phyloP scores from a whole-genome alignment of 1,139 yeast genomes.

The Geotrichum fermentans region DNA sequence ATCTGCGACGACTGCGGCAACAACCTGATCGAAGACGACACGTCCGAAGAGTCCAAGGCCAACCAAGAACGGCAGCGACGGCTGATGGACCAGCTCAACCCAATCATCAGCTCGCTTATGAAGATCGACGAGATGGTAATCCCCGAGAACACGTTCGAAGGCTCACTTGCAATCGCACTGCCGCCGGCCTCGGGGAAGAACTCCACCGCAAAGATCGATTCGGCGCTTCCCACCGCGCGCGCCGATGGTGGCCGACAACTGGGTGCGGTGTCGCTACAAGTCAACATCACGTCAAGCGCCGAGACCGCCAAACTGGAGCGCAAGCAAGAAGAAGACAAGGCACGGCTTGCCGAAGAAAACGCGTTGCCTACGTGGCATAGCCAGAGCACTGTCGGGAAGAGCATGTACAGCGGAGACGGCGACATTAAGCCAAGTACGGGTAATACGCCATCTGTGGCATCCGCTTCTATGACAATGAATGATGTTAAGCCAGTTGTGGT shows the following conservation, averaged over 20 bases:
- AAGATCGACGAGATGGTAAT: slow-evolving; percentile 79
- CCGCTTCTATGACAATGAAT: slow-evolving; percentile 1
- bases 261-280: slow-evolving; percentile 61
- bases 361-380: slow-evolving; percentile 97
- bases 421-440: neutral
- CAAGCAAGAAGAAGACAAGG: slow-evolving; percentile 65
- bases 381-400: slow-evolving; percentile 73
- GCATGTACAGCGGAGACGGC: slow-evolving; percentile 16
- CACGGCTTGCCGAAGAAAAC: slow-evolving; percentile 63
- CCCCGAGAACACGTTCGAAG: slow-evolving; percentile 84
- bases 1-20: slow-evolving; percentile 81
- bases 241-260: slow-evolving; percentile 30
- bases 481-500: slow-evolving; percentile 2
- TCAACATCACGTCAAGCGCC: slow-evolving; percentile 86
- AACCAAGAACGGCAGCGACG: slow-evolving; percentile 79
- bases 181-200: slow-evolving; percentile 45
- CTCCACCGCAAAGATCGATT: slow-evolving; percentile 30
- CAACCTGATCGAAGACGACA: slow-evolving; percentile 75
- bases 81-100: slow-evolving; percentile 85
- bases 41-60: slow-evolving; percentile 73
- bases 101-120: slow-evolving; percentile 75
- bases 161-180: slow-evolving; percentile 68
- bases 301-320: slow-evolving; percentile 56
- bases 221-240: slow-evolving; percentile 15
- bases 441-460: neutral